These are phyloP conservation scores for Bipolaris cookei DNA, from an alignment of 2,329 filamentous ascomycete genomes.

Conservation along the genomic window DNA sequence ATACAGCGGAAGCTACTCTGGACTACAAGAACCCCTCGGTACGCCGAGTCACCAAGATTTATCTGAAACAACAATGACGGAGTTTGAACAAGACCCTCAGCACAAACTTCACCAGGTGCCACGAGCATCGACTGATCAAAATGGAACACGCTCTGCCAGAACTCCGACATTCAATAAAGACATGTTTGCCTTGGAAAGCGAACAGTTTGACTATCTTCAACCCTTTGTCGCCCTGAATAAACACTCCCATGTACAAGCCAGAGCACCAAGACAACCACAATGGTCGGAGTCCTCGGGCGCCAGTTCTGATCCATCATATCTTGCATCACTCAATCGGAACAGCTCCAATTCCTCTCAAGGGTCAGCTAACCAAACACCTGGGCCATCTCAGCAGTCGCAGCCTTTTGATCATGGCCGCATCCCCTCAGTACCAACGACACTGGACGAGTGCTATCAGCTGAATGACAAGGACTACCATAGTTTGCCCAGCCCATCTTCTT, in stretches of 20 bases:
- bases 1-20: conserved; percentile 9
- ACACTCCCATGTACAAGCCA: conserved; percentile 16
- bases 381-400: conserved; percentile 4
- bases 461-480: not conserved
- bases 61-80: conserved; percentile 15
- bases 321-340: conserved; percentile 34
- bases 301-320: conserved; percentile 38
- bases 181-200: conserved; percentile 18
- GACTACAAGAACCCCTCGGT: conserved; percentile 28
- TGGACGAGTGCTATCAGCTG: conserved; percentile 3
- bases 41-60: conserved; percentile 24
- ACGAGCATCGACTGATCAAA: conserved; percentile 10
- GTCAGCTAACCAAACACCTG: conserved; percentile 20
- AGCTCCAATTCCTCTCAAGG: conserved; percentile 36
- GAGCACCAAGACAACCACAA: conserved; percentile 17
- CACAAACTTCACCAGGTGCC: conserved; percentile 23
- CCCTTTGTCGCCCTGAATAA: conserved; percentile 15
- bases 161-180: conserved; percentile 24
- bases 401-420: not conserved
- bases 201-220: conserved; percentile 15
- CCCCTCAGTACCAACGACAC: conserved; percentile 3
- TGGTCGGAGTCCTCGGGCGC: conserved; percentile 33
- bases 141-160: not conserved
- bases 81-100: conserved; percentile 17
- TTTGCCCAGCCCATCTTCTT: conserved; percentile 1